Base-by-base conservation (phyloP, 768 basidiomycete species). In the Leucosporidium yakuticum region DNA sequence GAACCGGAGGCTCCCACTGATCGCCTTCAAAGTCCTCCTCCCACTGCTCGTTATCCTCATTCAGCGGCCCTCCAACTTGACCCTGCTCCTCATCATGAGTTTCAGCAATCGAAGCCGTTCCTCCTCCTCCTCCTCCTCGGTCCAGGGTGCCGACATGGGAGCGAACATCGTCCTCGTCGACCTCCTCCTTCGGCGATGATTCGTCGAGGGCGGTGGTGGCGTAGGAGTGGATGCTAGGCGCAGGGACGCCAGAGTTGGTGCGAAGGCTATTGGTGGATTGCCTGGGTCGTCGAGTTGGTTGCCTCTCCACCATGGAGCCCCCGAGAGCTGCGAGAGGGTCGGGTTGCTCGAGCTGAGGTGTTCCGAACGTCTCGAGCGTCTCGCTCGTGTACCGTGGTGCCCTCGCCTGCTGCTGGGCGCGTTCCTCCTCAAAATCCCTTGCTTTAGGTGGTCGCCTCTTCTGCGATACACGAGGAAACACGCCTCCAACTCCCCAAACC, bases 21-120 rank as follows among this genome's bases (percentile, higher is more conserved):
- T 11, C 47, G 11, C 14, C 47, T 14, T 60, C 62, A 6, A 66
- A 20, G 36, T 67, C 65, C 4, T 67, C 60, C 17, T 59, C 50
- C 65, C 65, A 71, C 25, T 71, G 60, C 5, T 58, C 49, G 0
- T 8, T 17, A 20, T 62, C 60, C 63, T 71, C 65, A 21, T 67
- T 57, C 14, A 71, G 39, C 34, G 64, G 36, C 21, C 69, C 69
- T 48, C 69, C 69, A 19, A 68, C 32, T 27, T 29, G 50, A 4
- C 53, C 25, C 5, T 54, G 23, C 15, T 54, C 53, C 11, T 54
- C 53, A 17, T 17, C 15, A 17, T 27, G 12, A 27, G 15, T 17
- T 4, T 9, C 25, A 29, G 25, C 25, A 25, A 17, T 54, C 53
- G 53, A 54, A 15, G 53, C 29, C 12, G 53, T 25, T 5, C 25